Evolutionary conservation across 2,329 filamentous ascomycete genomes (phyloP).

Genomic region (Talaromyces islandicus): DNA sequence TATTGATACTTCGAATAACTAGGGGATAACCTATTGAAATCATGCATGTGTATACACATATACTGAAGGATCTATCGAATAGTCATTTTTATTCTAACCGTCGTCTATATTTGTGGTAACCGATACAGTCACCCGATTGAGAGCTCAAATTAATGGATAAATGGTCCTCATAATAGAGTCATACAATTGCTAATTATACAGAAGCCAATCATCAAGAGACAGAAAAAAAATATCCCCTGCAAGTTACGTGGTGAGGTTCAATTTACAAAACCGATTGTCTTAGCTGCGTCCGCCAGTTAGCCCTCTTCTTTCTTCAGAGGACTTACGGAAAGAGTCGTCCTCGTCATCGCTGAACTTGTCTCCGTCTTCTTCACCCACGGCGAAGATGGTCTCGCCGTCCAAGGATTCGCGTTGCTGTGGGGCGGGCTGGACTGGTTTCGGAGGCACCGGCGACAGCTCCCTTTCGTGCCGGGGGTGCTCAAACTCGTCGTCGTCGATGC

Average conservation of each 20-base stretch:
- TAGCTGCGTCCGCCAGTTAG: conserved; percentile 34
- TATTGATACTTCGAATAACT: too few relatives aligned
- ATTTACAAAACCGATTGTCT: background rate
- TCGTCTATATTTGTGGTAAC: background rate
- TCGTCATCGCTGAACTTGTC: conserved; percentile 74
- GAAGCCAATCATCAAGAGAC: background rate
- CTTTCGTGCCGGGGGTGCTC: conserved; percentile 24
- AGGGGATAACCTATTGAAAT: too few relatives aligned
- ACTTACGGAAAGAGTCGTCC: conserved; percentile 49
- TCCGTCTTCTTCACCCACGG: conserved; percentile 71
- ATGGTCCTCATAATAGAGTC: background rate
- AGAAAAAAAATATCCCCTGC: background rate
- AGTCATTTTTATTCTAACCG: background rate
- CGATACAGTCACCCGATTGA: background rate
- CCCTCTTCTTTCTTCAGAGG: conserved; percentile 42
- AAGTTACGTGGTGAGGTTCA: background rate
- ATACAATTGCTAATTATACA: conserved; percentile 1
- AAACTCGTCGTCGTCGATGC: conserved; percentile 28
- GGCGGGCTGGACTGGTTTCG: conserved; percentile 48
- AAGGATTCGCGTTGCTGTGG: conserved; percentile 54
- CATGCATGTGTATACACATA: too few relatives aligned
- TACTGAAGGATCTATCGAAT: background rate
- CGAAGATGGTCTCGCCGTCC: conserved; percentile 93
- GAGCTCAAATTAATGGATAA: background rate
- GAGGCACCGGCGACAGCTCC: conserved; percentile 34